These are phyloP conservation scores for Fonsecaea pedrosoi DNA, from an alignment of 2,329 filamentous ascomycete species.

Conservation along the genomic window DNA sequence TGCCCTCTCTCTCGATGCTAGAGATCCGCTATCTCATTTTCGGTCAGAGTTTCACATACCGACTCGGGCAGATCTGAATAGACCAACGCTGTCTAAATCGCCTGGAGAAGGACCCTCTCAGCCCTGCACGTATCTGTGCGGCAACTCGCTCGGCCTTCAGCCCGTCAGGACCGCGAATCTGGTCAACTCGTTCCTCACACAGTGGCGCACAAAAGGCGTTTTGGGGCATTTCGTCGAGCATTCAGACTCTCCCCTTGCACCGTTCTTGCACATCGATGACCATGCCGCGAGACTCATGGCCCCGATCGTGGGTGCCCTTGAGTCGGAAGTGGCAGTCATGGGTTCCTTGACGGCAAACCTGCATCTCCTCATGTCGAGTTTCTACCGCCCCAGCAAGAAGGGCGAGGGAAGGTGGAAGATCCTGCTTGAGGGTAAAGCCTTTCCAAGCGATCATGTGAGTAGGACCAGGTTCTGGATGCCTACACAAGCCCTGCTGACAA, in stretches of 20 bases:
- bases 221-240: constrained; percentile 79
- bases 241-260: constrained; percentile 69
- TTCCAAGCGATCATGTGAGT: constrained; percentile 80
- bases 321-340: constrained; percentile 83
- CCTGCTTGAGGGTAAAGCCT: constrained; percentile 87
- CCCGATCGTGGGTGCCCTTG: constrained; percentile 74
- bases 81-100: constrained; percentile 61
- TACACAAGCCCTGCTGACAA: background rate
- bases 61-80: constrained; percentile 72
- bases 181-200: constrained; percentile 75
- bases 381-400: constrained; percentile 73
- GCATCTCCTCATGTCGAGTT: constrained; percentile 82
- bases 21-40: constrained; percentile 66
- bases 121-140: constrained; percentile 77
- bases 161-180: constrained; percentile 71
- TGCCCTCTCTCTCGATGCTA: constrained; percentile 61
- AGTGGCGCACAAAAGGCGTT: constrained; percentile 85
- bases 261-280: constrained; percentile 81
- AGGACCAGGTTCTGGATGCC: background rate
- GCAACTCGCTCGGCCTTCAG: constrained; percentile 87
- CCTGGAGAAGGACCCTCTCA: constrained; percentile 46
- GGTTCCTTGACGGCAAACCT: constrained; percentile 83
- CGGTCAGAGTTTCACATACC: constrained; percentile 79
- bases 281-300: constrained; percentile 73
- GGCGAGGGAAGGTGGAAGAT: constrained; percentile 69